Conservation (phyloP, 2,329 filamentous ascomycete species). For the Ophiostoma sp. region DNA sequence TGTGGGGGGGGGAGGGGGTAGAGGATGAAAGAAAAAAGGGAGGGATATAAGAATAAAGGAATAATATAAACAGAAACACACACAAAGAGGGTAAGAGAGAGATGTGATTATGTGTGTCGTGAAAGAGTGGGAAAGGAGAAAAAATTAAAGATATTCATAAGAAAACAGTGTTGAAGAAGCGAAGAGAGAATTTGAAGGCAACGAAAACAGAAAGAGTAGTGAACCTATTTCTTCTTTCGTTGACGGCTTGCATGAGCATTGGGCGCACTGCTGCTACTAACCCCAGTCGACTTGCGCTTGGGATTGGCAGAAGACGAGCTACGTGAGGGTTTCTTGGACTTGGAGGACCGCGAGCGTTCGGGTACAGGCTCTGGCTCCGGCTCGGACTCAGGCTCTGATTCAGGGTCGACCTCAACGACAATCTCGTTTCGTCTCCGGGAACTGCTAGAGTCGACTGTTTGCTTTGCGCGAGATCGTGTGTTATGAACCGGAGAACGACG, state of each 20-base stretch:
- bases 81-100: not conserved
- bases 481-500: constrained; percentile 26
- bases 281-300: constrained; percentile 25
- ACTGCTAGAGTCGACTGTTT: not conserved
- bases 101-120: not conserved
- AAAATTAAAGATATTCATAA: constrained; percentile 20
- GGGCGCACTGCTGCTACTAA: constrained; percentile 8
- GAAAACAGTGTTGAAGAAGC: constrained; percentile 1
- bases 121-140: not conserved
- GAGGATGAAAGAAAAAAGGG: not conserved
- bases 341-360: constrained; percentile 19
- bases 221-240: constrained; percentile 26
- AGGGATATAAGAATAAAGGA: constrained; percentile 8
- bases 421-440: constrained; percentile 39
- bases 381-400: constrained; percentile 20
- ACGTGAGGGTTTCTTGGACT: constrained; percentile 32
- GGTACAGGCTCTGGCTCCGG: constrained; percentile 29
- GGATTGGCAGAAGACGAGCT: constrained; percentile 22
- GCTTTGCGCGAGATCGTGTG: constrained; percentile 28
- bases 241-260: constrained; percentile 23
- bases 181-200: not conserved
- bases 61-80: constrained; percentile 9
- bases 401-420: constrained; percentile 41
- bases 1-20: constrained; percentile 7
- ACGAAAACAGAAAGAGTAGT: not conserved